Base-by-base conservation (phyloP, 768 basidiomycete genomes). In the button mushroom (Agaricus bisporus) region DNA sequence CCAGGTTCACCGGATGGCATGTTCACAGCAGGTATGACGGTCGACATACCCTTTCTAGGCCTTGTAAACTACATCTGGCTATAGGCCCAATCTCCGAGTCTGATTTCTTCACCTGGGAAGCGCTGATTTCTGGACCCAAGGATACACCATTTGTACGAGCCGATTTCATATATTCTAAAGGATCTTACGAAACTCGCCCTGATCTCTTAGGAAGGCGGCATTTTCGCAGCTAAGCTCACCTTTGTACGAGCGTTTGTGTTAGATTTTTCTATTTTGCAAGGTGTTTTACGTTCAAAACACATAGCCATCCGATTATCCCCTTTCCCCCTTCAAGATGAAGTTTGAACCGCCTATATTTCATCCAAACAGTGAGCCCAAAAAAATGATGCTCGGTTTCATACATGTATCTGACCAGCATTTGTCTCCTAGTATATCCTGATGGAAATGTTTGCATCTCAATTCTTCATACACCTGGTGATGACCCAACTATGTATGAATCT, bases 271-370 rank as follows among this genome's bases (percentile, higher is more conserved):
- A 11, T 32, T 11, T 8, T 6, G 11, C 32, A 5, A 29, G 10
- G 29, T 5, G 5, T 47, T 57, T 38, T 26, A 59, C 46, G 47
- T 52, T 25, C 43, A 29, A 17, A 26, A 44, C 22, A 32, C 37
- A 32, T 49, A 93, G 92, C 94, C 94, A 0, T 66, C 78, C 37
- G 97, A 99, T 65, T 99, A 99, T 70, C 97, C 97, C 29, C 73
- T 99, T 63, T 95, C 91, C 49, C 97, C 97, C 17, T 98, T 98
- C 85, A 98, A 94, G 74, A 98, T 99, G 97, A 92, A 82, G 64
- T 99, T 99, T 63, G 94, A 98, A 42, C 97, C 97, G 3, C 95
- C 95, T 2, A 68, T 99, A 51, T 90, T 98, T 70, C 97, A 99
- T 70, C 97, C 97, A 15, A 99, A 99, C 68, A 88, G 97, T 95